These are phyloP conservation scores for Naegleria lovaniensis DNA, from an alignment of 208 protist genomes.

Conservation along the genomic window DNA sequence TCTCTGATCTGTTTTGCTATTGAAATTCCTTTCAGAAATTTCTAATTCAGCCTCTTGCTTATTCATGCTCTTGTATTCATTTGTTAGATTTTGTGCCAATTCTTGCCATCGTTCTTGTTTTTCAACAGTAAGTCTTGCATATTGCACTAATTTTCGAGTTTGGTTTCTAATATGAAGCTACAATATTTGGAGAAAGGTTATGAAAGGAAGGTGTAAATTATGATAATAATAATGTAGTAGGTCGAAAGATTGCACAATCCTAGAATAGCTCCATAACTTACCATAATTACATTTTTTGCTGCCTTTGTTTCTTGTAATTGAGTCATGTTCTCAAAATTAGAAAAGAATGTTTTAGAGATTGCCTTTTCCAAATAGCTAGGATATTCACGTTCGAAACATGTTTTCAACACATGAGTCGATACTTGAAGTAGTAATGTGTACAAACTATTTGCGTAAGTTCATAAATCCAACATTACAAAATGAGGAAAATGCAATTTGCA, in stretches of 20 bases:
- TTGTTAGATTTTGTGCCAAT: background rate
- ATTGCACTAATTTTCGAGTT: background rate
- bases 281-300: conserved; percentile 3
- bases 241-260: too few relatives aligned
- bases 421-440: background rate
- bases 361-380: background rate
- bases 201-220: background rate
- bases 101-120: background rate
- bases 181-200: background rate
- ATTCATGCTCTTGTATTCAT: background rate
- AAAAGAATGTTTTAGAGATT: background rate
- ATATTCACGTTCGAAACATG: background rate
- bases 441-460: background rate
- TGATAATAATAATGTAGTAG: too few relatives aligned
- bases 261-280: background rate
- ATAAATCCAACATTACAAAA: background rate
- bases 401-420: background rate
- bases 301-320: background rate
- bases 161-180: background rate
- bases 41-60: background rate
- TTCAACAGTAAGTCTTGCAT: background rate
- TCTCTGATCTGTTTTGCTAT: background rate
- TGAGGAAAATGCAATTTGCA: background rate
- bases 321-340: background rate
- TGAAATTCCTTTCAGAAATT: background rate